Conservation (phyloP, 768 basidiomycete genomes). For the Rhizopogon roseolus region DNA sequence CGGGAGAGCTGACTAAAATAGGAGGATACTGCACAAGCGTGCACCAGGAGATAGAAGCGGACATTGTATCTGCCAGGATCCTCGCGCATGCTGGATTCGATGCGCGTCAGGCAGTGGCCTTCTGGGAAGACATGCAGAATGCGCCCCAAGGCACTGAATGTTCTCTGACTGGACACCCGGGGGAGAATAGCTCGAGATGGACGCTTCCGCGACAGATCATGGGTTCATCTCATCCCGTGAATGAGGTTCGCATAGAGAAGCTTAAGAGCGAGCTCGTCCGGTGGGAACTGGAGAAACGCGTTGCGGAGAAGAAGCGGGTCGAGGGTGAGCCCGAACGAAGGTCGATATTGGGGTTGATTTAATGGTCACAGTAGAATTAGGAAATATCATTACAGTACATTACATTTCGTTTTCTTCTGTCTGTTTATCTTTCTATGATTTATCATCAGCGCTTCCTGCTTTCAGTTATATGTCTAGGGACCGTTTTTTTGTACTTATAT, state of each 20-base stretch:
- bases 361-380: not conserved
- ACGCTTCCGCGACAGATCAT: conserved; percentile 25
- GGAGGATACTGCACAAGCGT: conserved; percentile 75
- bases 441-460: not conserved
- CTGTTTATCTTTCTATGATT: not conserved
- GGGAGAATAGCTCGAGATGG: conserved; percentile 7
- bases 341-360: conserved; percentile 2
- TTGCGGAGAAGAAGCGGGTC: conserved; percentile 15
- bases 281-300: conserved; percentile 37
- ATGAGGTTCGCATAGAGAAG: conserved; percentile 35
- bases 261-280: conserved; percentile 39
- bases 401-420: not conserved
- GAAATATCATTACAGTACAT: not conserved
- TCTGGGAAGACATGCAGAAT: conserved; percentile 69
- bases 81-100: conserved; percentile 91
- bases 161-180: conserved; percentile 11
- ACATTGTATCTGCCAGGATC: conserved; percentile 83
- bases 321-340: conserved; percentile 17
- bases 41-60: conserved; percentile 89
- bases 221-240: conserved; percentile 42
- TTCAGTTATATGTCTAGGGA: not conserved
- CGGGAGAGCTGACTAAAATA: conserved; percentile 67
- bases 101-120: conserved; percentile 71
- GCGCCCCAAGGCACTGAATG: conserved; percentile 12
- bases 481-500: not conserved